phyloP scores from a whole-genome alignment of 2,329 filamentous ascomycete genomes.

The Hypoxylon sp. region DNA sequence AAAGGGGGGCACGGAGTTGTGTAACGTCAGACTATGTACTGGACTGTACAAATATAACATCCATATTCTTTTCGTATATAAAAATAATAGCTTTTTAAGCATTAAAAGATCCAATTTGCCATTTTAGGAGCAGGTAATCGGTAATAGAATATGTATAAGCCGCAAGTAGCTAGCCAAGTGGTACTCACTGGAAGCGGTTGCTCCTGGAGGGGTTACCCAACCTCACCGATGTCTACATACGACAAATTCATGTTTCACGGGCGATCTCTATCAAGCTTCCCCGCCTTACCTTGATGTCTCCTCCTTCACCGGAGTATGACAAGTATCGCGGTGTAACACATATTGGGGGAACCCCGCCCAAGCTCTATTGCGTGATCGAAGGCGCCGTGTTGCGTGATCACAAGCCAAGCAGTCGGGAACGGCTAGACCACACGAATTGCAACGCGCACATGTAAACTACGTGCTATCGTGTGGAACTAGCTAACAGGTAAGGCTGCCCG shows the following conservation, averaged over 20 bases:
- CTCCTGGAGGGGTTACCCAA: background rate
- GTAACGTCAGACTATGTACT: background rate
- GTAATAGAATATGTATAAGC: background rate
- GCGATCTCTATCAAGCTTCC: conserved; percentile 18
- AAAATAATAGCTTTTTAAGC: background rate
- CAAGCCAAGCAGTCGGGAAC: conserved; percentile 22
- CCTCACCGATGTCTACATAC: background rate
- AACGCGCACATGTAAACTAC: conserved; percentile 11
- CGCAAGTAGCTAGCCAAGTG: background rate
- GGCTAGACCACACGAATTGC: conserved; percentile 12
- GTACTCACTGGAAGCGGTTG: background rate
- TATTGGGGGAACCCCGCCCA: conserved; percentile 31
- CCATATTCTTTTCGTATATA: background rate
- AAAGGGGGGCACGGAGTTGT: background rate
- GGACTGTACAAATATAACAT: background rate
- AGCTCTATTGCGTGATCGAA: conserved; percentile 41
- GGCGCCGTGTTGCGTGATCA: conserved; percentile 34
- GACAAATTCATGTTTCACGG: background rate
- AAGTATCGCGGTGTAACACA: conserved; percentile 17
- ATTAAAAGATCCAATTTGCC: background rate
- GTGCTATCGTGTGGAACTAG: conserved; percentile 17
- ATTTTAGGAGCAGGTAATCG: background rate
- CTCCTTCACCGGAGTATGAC: conserved; percentile 30
- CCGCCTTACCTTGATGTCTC: conserved; percentile 21
- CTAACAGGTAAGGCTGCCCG: conserved; percentile 20